Base-by-base conservation (phyloP, 192 early-diverging fungal genomes). In the Allomyces javanicus region DNA sequence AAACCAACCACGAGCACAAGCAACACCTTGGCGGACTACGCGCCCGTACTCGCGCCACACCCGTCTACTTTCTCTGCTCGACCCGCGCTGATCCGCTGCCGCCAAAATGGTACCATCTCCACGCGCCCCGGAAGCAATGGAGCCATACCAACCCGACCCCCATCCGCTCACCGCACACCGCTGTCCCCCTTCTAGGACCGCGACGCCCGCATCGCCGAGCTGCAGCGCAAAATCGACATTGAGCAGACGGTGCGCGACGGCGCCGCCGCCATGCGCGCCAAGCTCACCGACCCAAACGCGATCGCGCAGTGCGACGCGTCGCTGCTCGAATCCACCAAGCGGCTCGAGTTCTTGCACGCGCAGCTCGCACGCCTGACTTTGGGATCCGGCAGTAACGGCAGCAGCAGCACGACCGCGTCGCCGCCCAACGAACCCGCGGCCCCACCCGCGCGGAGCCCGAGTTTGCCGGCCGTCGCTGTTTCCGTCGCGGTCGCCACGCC, bases 241-340 rank as follows among this genome's bases (percentile, higher is more conserved):
- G 90, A 92, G 78, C 71, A 79, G 62, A 86, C 81, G 68, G 82
- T 83, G 74, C 81, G 86, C 65, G 80, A 85, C 61, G 89, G 85
- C 67, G 84, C 88, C 26, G 76, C 83, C 19, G 74, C 85, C 67
- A 79, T 93, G 80, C 79, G 83, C 11, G 64, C 67, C 10, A 67
- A 78, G 67, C 71, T 88, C n/a, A 78, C 71, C 23, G 85, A 86
- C 68, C 67, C 72, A 25, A 86, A 79, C 65, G 83, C 82, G 61
- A 75, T 77, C 40, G 80, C 87, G 67, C 83, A 91, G 70, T 93
- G 90, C 68, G 86, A 95, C 70, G 76, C 75, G 61, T 81, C 81
- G 69, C 79, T 88, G 44, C 73, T 70, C 63, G 83, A 87, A 50
- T 75, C 78, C 27, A 81, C 86, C 67, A 83, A 80, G 67, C 78